These are phyloP conservation scores for Penicillium sp. DNA, from an alignment of 2,329 filamentous ascomycete species.

Conservation along the genomic window DNA sequence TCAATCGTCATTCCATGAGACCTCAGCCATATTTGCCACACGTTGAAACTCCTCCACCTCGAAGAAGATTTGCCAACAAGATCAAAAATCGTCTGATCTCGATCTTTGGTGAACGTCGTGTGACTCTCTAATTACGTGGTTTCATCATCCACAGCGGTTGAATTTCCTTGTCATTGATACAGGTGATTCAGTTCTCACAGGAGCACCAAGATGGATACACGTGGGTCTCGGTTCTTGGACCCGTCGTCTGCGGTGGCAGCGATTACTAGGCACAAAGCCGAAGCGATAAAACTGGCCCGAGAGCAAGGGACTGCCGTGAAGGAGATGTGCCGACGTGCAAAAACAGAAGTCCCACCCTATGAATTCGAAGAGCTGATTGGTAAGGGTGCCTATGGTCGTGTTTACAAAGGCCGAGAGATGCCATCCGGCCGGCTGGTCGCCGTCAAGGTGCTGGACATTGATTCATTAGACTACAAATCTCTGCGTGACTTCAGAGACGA, in stretches of 20 bases:
- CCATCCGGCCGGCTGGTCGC: slow-evolving; percentile 47
- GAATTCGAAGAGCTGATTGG: slow-evolving; percentile 53
- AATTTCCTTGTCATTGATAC: not conserved
- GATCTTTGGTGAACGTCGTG: not conserved
- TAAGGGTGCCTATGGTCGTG: slow-evolving; percentile 52
- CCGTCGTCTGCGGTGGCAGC: slow-evolving; percentile 45
- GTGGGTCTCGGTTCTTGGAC: slow-evolving; percentile 38
- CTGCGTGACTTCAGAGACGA: slow-evolving; percentile 49
- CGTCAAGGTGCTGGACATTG: slow-evolving; percentile 53
- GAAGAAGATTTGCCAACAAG: not conserved
- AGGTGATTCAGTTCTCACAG: not conserved
- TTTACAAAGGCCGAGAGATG: slow-evolving; percentile 49
- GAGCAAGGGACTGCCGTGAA: slow-evolving; percentile 47
- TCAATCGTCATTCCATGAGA: not conserved
- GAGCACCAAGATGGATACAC: slow-evolving; percentile 29
- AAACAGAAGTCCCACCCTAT: slow-evolving; percentile 47
- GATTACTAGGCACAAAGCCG: slow-evolving; percentile 50
- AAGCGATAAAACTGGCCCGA: slow-evolving; percentile 48
- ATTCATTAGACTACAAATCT: slow-evolving; percentile 49
- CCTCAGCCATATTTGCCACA: not conserved
- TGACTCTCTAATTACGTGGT: not conserved
- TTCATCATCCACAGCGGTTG: not conserved
- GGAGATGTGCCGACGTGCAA: slow-evolving; percentile 49
- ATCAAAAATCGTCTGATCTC: not conserved
- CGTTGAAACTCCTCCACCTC: not conserved